These are phyloP conservation scores for Albatrellus ellisii DNA, from an alignment of 768 basidiomycete genomes.

Conservation along the genomic window DNA sequence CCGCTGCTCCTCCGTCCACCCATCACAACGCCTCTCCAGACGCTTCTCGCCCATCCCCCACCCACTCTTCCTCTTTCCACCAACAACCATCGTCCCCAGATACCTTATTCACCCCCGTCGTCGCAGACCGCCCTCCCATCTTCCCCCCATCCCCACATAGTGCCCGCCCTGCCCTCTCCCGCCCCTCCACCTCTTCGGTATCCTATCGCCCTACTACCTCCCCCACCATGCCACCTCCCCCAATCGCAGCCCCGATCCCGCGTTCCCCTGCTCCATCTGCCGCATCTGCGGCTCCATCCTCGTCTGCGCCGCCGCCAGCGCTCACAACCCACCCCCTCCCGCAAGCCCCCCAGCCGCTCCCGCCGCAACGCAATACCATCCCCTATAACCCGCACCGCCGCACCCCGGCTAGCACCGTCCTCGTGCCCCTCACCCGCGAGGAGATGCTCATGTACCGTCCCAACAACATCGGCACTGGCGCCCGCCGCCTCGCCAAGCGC, in stretches of 20 bases:
- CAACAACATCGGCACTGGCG: conserved; percentile 21
- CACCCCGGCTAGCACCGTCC: conserved; percentile 18
- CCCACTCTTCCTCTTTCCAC: conserved; percentile 1
- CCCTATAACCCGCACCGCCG: conserved; percentile 14
- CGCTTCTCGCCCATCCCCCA: background rate
- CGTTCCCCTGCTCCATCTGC: no score
- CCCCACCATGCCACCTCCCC: conserved; percentile 9
- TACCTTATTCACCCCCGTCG: conserved; percentile 9
- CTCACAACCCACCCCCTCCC: conserved; percentile 13
- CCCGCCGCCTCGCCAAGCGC: conserved; percentile 19
- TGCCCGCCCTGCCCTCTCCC: conserved; percentile 2
- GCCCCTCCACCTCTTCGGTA: conserved; percentile 14
- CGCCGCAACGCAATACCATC: conserved; percentile 12
- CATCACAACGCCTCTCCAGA: conserved; percentile 2
- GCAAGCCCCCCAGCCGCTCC: conserved; percentile 9
- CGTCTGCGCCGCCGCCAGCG: conserved; percentile 12
- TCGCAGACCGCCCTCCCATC: conserved; percentile 2
- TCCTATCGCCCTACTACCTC: conserved; percentile 9
- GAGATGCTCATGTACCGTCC: conserved; percentile 15
- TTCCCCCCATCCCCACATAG: conserved; percentile 7
- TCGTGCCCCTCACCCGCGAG: conserved; percentile 13
- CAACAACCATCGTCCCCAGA: conserved; percentile 7
- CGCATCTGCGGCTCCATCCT: no score
- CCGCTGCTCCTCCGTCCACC: background rate
- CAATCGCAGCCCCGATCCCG: conserved; percentile 9